Evolutionary conservation across 257 asterid genomes (phyloP).

Genomic region (Agastache rugosa): DNA sequence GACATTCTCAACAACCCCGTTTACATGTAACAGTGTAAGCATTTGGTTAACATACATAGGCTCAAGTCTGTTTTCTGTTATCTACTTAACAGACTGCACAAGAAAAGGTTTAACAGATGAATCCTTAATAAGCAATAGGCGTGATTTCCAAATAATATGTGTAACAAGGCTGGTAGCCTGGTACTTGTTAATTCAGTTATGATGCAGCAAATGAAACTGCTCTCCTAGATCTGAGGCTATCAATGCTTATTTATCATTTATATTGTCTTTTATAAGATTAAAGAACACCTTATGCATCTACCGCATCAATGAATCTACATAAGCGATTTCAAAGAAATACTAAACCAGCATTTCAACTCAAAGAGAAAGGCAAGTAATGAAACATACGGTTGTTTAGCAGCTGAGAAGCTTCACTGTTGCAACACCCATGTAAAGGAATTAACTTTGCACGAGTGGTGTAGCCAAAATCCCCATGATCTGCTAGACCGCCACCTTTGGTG

Average conservation of each 20-base stretch:
- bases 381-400: conserved; percentile 74
- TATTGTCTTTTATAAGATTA: neutral
- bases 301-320: conserved; percentile 15
- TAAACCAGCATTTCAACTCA: conserved; percentile 31
- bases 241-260: neutral
- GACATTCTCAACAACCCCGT: neutral
- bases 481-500: conserved; percentile 51
- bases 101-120: conserved; percentile 6
- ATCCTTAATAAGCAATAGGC: conserved; percentile 24
- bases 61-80: neutral
- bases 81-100: conserved; percentile 14
- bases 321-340: conserved; percentile 12
- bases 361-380: conserved; percentile 14
- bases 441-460: conserved; percentile 52
- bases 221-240: conserved; percentile 17
- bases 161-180: conserved; percentile 20
- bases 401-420: conserved; percentile 73
- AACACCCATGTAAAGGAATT: conserved; percentile 73
- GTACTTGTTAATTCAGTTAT: conserved; percentile 11
- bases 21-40: neutral
- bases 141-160: neutral
- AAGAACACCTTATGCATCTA: conserved; percentile 1
- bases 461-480: conserved; percentile 65
- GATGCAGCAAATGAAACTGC: conserved; percentile 32
- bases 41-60: conserved; percentile 2